Evolutionary conservation across 257 asterid species (phyloP).

Genomic region (Solanum chilense): DNA sequence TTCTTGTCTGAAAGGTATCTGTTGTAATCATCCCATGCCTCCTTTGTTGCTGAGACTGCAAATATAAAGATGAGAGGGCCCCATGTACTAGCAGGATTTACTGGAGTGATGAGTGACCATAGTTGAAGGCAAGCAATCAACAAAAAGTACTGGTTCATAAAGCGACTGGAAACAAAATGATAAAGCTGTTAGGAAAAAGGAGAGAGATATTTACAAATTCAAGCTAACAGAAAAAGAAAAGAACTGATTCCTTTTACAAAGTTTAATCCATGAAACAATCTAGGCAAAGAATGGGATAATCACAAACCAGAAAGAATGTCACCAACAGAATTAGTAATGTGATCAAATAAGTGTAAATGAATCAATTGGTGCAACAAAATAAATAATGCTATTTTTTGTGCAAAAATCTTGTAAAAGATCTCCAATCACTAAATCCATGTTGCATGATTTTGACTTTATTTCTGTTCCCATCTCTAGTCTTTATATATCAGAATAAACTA

Average conservation of each 20-base stretch:
- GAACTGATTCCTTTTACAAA: neutral
- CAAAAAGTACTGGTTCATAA: conserved; percentile 98
- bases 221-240: neutral
- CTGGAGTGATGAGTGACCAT: conserved; percentile 98
- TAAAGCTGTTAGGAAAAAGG: conserved; percentile 13
- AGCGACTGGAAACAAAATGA: conserved; percentile 61
- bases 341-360: neutral
- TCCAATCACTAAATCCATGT: neutral
- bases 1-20: conserved; percentile 91
- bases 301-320: neutral
- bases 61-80: conserved; percentile 97
- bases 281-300: neutral
- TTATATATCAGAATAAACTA: neutral
- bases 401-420: neutral
- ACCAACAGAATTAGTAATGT: neutral
- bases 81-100: conserved; percentile 99
- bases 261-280: neutral
- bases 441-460: neutral
- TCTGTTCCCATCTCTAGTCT: neutral
- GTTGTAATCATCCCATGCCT: conserved; percentile 99
- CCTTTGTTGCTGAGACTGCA: conserved; percentile 95
- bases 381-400: neutral
- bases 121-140: conserved; percentile 99
- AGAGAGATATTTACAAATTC: neutral
- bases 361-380: neutral